phyloP scores from a whole-genome alignment of 2,329 filamentous ascomycete species.

The Phialophora verrucosa region DNA sequence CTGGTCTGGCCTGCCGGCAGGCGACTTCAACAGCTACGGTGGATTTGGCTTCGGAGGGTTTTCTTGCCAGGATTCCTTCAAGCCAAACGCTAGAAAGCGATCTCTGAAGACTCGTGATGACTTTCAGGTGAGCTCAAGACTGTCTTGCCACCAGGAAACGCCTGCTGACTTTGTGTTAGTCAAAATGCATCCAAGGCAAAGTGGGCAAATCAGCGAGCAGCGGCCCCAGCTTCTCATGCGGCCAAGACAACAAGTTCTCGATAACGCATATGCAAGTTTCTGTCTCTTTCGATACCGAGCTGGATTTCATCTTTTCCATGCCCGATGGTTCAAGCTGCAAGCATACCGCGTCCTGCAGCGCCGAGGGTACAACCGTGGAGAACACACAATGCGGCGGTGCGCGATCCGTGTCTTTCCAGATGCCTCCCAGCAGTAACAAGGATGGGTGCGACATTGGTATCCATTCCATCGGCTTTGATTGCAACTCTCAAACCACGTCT shows the following conservation, averaged over 20 bases:
- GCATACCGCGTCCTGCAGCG: conserved; percentile 71
- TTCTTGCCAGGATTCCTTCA: conserved; percentile 66
- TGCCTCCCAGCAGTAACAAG: conserved; percentile 61
- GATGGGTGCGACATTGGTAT: conserved; percentile 74
- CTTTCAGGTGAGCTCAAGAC: conserved; percentile 30
- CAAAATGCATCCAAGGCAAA: conserved; percentile 66
- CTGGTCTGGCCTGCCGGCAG: conserved; percentile 69
- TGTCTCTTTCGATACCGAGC: conserved; percentile 74
- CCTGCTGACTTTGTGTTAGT: conserved; percentile 57
- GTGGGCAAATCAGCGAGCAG: conserved; percentile 48
- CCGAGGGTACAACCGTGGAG: conserved; percentile 70
- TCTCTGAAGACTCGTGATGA: conserved; percentile 52
- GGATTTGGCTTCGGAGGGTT: conserved; percentile 78
- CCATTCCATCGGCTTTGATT: conserved; percentile 77
- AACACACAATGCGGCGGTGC: conserved; percentile 95
- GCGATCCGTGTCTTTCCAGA: conserved; percentile 73
- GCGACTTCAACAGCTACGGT: conserved; percentile 69
- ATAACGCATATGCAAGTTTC: conserved; percentile 75
- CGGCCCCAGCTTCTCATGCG: conserved; percentile 66
- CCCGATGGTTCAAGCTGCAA: conserved; percentile 81
- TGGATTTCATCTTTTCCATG: conserved; percentile 90
- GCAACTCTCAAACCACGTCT: conserved; percentile 48
- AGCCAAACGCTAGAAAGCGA: conserved; percentile 59
- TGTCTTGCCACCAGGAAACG: neutral
- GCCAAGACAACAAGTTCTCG: conserved; percentile 69